These are phyloP conservation scores for Xylaria sp. DNA, from an alignment of 2,329 filamentous ascomycete genomes.

Conservation along the genomic window DNA sequence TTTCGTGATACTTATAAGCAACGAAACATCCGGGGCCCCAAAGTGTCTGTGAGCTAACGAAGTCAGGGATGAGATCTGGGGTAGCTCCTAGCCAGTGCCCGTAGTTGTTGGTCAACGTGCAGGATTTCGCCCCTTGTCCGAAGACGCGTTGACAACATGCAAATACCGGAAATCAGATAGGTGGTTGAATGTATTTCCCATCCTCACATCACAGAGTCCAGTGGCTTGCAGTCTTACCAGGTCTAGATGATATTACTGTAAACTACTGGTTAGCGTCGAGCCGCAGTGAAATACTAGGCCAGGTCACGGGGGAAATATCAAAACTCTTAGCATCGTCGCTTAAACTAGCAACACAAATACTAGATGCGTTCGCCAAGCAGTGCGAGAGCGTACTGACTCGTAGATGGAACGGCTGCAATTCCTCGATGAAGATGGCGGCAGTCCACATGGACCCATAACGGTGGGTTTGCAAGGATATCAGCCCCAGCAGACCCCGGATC, in stretches of 20 bases:
- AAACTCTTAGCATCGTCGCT: background rate
- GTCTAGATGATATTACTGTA: background rate
- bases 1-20: constrained; percentile 21
- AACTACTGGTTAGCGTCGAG: constrained; percentile 7
- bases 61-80: constrained; percentile 30
- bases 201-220: background rate
- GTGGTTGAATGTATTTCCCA: constrained; percentile 31
- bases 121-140: background rate
- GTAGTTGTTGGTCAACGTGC: background rate
- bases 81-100: constrained; percentile 20
- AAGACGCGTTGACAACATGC: background rate
- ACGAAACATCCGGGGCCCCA: constrained; percentile 29
- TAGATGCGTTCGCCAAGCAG: background rate
- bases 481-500: constrained; percentile 10
- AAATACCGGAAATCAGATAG: background rate
- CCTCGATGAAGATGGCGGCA: background rate
- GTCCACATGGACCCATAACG: constrained; percentile 18
- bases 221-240: background rate
- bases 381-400: background rate
- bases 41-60: constrained; percentile 1
- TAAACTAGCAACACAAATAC: background rate
- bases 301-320: background rate
- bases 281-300: background rate
- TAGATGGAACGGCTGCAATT: background rate
- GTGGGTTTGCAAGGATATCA: constrained; percentile 25